Evolutionary conservation across 306 rosid genomes (phyloP).

Genomic region (Castanea crenata): DNA sequence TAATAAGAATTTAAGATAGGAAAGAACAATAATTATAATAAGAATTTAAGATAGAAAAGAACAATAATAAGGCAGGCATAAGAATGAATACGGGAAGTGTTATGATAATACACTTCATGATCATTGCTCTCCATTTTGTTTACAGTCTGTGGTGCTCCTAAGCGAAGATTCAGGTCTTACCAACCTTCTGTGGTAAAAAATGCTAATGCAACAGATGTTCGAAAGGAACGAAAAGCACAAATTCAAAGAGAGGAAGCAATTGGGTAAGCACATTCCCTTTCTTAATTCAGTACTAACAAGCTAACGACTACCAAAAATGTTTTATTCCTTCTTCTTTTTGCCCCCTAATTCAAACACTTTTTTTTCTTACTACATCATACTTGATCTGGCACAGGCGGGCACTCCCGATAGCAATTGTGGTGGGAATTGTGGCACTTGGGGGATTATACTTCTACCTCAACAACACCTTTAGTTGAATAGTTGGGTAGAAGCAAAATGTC

Average conservation of each 20-base stretch:
- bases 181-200: slow-evolving; percentile 53
- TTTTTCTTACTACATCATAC: background rate
- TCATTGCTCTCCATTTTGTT: slow-evolving; percentile 2
- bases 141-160: slow-evolving; percentile 97
- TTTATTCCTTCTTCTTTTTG: background rate
- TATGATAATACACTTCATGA: background rate
- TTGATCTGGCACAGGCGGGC: slow-evolving; percentile 51
- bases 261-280: slow-evolving; percentile 47
- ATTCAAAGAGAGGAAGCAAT: slow-evolving; percentile 68
- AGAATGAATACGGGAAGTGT: background rate
- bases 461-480: slow-evolving; percentile 31
- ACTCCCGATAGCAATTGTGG: slow-evolving; percentile 67
- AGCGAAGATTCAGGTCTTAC: slow-evolving; percentile 73
- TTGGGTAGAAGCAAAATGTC: background rate
- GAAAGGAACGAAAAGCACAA: slow-evolving; percentile 71
- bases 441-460: slow-evolving; percentile 79
- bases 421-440: slow-evolving; percentile 71
- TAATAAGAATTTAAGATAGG: background rate
- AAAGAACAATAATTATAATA: background rate
- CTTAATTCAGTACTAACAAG: background rate
- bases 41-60: background rate
- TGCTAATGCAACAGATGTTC: slow-evolving; percentile 47
- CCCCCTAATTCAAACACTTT: background rate
- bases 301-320: background rate
- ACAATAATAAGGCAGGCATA: background rate